phyloP scores from a whole-genome alignment of 495 filamentous ascomycete genomes.

The Penicillium silybi region DNA sequence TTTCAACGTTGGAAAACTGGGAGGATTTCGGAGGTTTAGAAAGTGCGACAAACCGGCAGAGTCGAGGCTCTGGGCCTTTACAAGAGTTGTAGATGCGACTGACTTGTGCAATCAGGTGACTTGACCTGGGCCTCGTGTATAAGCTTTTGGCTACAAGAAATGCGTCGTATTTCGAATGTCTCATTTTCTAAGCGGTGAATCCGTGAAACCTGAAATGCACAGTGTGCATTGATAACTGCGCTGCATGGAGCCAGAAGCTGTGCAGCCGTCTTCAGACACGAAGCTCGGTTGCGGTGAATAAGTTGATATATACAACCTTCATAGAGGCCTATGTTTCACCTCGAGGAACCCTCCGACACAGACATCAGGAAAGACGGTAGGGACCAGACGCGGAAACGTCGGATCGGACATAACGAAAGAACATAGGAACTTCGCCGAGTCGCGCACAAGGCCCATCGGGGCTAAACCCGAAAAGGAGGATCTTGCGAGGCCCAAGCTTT shows the following conservation, averaged over 20 bases:
- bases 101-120: neutral
- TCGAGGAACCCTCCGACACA: too few species aligned
- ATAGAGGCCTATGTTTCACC: neutral
- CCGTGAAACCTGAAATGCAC: neutral
- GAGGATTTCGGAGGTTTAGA: too few species aligned
- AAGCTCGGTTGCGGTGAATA: neutral
- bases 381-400: neutral
- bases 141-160: too few species aligned
- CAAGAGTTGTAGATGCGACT: neutral
- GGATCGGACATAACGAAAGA: slow-evolving; percentile 4
- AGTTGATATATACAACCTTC: neutral
- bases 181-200: neutral
- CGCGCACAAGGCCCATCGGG: neutral
- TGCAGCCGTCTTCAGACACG: too few species aligned
- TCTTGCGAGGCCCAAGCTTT: slow-evolving; percentile 21
- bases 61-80: neutral
- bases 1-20: too few species aligned
- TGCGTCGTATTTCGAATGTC: neutral
- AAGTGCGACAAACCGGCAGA: neutral
- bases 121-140: neutral
- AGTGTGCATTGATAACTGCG: neutral
- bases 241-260: too few species aligned
- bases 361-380: neutral
- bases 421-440: neutral
- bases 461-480: slow-evolving; percentile 26